Evolutionary conservation across 306 rosid species (phyloP).

Genomic region (Trifolium pratense): DNA sequence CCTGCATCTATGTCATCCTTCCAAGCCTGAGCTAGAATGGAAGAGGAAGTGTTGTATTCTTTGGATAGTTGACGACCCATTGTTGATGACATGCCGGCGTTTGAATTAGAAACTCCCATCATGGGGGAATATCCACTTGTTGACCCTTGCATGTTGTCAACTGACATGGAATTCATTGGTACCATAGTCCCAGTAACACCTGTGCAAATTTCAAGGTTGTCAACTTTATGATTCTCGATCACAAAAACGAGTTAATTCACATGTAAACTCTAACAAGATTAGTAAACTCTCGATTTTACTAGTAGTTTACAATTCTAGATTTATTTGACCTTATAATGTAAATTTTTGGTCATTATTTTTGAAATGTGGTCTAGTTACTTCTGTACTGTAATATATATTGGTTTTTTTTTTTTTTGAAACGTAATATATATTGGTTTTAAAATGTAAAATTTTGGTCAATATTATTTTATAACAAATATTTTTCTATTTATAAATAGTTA

Average conservation of each 20-base stretch:
- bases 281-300: too few species aligned
- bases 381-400: too few species aligned
- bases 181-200: conserved; percentile 7
- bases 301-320: too few species aligned
- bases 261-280: not conserved
- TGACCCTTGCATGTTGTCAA: conserved; percentile 70
- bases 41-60: conserved; percentile 32
- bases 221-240: not conserved
- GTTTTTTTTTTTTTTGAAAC: too few species aligned
- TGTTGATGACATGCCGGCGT: conserved; percentile 43
- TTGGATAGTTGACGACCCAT: conserved; percentile 42
- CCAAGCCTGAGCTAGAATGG: conserved; percentile 82
- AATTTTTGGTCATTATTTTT: too few species aligned
- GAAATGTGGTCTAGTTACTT: too few species aligned
- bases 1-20: conserved; percentile 85
- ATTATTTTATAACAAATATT: too few species aligned
- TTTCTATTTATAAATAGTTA: too few species aligned
- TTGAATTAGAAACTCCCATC: conserved; percentile 55
- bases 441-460: too few species aligned
- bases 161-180: conserved; percentile 79
- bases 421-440: too few species aligned
- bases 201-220: not conserved
- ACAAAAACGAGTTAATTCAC: not conserved
- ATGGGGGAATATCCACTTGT: conserved; percentile 56
- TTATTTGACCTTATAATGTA: too few species aligned